Conservation (phyloP, 2,329 filamentous ascomycete species). For the Neodidymelliopsis sp. region DNA sequence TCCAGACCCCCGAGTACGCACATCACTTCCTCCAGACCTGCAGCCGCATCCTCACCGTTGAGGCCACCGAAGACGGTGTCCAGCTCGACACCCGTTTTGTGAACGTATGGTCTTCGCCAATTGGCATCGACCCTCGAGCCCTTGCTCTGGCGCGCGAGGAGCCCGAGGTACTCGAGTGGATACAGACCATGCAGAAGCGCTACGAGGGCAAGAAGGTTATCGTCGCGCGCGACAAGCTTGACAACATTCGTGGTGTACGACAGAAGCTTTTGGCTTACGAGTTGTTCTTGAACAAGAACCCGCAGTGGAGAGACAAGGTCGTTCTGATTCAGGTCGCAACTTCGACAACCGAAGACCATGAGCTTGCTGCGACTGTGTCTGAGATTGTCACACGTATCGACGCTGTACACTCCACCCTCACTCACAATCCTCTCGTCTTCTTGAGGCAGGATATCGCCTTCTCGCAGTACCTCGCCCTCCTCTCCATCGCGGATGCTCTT, state of each 20-base stretch:
- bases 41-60: constrained; percentile 87
- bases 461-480: constrained; percentile 87
- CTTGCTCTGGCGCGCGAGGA: constrained; percentile 75
- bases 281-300: constrained; percentile 91
- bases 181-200: constrained; percentile 79
- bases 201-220: constrained; percentile 91
- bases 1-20: constrained; percentile 92
- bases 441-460: constrained; percentile 95
- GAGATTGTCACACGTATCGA: constrained; percentile 97
- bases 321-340: constrained; percentile 94
- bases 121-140: constrained; percentile 86
- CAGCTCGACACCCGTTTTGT: constrained; percentile 94
- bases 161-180: constrained; percentile 77
- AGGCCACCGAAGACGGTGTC: constrained; percentile 86
- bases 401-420: constrained; percentile 86
- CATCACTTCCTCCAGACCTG: constrained; percentile 96
- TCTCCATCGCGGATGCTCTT: constrained; percentile 87
- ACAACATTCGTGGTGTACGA: constrained; percentile 88
- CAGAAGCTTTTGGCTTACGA: constrained; percentile 94
- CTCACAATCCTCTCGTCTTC: constrained; percentile 92
- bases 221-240: constrained; percentile 92
- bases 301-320: constrained; percentile 84
- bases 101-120: constrained; percentile 83
- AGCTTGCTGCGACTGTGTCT: constrained; percentile 85
- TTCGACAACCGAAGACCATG: constrained; percentile 85